phyloP scores from a whole-genome alignment of 106 monocot genomes.

The Apostasia shenzhenica region DNA sequence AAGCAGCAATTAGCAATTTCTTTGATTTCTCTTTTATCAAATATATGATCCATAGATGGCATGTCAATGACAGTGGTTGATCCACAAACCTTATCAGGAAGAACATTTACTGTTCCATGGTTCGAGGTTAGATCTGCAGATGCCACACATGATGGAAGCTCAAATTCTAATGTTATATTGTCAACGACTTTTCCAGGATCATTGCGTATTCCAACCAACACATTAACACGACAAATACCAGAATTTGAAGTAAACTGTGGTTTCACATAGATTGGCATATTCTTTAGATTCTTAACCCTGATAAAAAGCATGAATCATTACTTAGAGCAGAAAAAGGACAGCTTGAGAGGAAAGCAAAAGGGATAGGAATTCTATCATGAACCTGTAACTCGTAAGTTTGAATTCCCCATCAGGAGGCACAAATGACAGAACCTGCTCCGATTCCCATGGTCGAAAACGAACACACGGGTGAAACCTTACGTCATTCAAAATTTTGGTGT shows the following conservation, averaged over 20 bases:
- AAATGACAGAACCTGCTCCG: slow-evolving; percentile 58
- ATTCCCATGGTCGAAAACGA: slow-evolving; percentile 84
- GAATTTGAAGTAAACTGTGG: slow-evolving; percentile 67
- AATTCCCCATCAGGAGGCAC: slow-evolving; percentile 86
- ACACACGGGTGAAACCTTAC: slow-evolving; percentile 83
- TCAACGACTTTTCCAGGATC: slow-evolving; percentile 86
- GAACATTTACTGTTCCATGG: slow-evolving; percentile 73
- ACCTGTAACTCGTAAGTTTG: slow-evolving; percentile 82
- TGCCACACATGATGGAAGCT: slow-evolving; percentile 55
- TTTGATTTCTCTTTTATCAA: background rate
- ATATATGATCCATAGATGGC: background rate
- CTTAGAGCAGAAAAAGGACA: background rate
- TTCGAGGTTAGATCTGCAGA: slow-evolving; percentile 68
- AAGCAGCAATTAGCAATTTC: background rate
- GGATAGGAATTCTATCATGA: background rate
- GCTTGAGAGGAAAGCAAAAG: background rate
- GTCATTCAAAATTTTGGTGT: slow-evolving; percentile 57
- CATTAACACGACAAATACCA: slow-evolving; percentile 64
- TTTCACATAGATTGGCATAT: slow-evolving; percentile 80
- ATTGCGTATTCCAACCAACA: slow-evolving; percentile 73
- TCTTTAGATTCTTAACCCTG: slow-evolving; percentile 87
- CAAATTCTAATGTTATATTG: slow-evolving; percentile 57
- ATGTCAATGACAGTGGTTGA: background rate
- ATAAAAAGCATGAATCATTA: background rate
- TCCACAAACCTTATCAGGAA: slow-evolving; percentile 68